Conservation (phyloP, 352 stramenopile species). For the Phytophthora quininea region DNA sequence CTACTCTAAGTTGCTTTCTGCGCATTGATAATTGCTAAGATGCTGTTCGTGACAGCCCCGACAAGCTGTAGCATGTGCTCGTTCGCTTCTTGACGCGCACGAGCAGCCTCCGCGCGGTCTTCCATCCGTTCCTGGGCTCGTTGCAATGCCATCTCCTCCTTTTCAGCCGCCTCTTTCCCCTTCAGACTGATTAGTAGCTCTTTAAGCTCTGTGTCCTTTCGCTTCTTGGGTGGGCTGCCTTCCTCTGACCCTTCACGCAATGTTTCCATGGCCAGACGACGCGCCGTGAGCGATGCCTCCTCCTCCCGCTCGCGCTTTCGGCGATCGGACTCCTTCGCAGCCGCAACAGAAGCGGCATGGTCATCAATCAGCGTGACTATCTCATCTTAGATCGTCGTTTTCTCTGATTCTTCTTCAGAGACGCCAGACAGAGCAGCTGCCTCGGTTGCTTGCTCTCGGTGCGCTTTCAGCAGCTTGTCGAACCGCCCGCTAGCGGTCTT, state of each 20-base stretch:
- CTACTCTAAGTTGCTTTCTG: conserved; percentile 13
- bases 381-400: conserved; percentile 6
- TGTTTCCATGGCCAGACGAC: conserved; percentile 6
- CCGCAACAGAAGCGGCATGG: background rate
- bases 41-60: conserved; percentile 10
- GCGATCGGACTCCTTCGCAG: background rate
- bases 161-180: background rate
- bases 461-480: conserved; percentile 13
- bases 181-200: conserved; percentile 8
- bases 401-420: conserved; percentile 4
- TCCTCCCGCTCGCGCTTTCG: conserved; percentile 12
- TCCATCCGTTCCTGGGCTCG: background rate
- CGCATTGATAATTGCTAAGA: conserved; percentile 2
- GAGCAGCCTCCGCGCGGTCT: conserved; percentile 4
- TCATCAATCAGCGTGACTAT: conserved; percentile 12
- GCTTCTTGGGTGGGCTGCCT: background rate
- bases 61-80: conserved; percentile 10
- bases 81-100: conserved; percentile 4
- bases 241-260: conserved; percentile 5
- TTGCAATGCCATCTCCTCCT: too few species aligned
- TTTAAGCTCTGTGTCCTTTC: background rate
- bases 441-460: conserved; percentile 7
- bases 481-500: background rate
- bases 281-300: conserved; percentile 1
- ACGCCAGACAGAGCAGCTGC: background rate